Percentiles rank a stretch among this genome's conserved stretches.
These are phyloP conservation scores for Pichia sp. DNA, from an alignment of 1,139 yeast species.

Conservation along the genomic window DNA sequence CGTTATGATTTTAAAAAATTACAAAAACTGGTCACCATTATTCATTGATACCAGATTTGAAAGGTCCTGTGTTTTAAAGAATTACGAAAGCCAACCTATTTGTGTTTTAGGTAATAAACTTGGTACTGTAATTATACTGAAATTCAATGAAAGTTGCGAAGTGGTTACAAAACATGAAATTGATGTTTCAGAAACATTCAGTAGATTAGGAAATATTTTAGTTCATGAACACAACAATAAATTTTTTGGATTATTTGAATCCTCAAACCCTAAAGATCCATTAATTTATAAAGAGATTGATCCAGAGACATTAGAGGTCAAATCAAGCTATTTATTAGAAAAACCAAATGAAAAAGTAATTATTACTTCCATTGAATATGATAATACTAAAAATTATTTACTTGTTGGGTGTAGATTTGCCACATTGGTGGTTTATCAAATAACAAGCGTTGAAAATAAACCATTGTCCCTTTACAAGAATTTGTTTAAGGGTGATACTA, in stretches of 20 bases:
- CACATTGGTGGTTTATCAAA: slow-evolving; percentile 51
- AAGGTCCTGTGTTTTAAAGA: slow-evolving; percentile 48
- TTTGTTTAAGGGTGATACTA: slow-evolving; percentile 66
- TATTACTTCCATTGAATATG: slow-evolving; percentile 50
- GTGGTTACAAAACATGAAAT: slow-evolving; percentile 18
- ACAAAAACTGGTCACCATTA: slow-evolving; percentile 32
- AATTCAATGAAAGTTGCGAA: slow-evolving; percentile 31
- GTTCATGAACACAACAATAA: slow-evolving; percentile 16
- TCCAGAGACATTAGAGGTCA: slow-evolving; percentile 19
- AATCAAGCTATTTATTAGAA: slow-evolving; percentile 21
- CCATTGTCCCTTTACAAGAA: slow-evolving; percentile 41
- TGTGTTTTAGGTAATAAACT: slow-evolving; percentile 46
- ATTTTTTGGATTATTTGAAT: slow-evolving; percentile 46
- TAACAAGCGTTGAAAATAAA: slow-evolving; percentile 24
- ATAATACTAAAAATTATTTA: slow-evolving; percentile 36
- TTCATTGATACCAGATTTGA: slow-evolving; percentile 34
- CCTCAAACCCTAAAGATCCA: slow-evolving; percentile 62
- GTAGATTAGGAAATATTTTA: slow-evolving; percentile 15
- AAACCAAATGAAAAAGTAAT: slow-evolving; percentile 48
- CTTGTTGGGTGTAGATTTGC: slow-evolving; percentile 71
- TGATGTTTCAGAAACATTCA: slow-evolving; percentile 12
- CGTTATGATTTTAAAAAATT: slow-evolving; percentile 34
- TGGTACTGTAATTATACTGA: slow-evolving; percentile 47
- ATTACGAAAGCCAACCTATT: slow-evolving; percentile 36
- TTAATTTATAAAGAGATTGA: slow-evolving; percentile 42